Base-by-base conservation (phyloP, 139 green algal species). In the Coelastrella sp. region DNA sequence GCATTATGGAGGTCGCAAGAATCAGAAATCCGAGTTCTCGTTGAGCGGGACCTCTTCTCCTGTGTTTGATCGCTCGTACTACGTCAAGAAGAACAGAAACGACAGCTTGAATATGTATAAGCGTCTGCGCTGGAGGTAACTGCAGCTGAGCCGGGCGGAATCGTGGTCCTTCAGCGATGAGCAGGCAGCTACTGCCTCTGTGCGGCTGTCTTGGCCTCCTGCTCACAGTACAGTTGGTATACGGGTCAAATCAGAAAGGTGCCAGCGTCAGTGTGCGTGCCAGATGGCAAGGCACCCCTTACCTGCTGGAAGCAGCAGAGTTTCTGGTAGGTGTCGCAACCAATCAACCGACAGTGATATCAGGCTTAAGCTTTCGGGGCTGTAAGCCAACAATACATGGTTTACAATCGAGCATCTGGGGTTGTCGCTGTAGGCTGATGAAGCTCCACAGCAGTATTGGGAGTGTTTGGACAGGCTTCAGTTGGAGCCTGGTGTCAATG, bases 291-390 rank as follows among this genome's bases (percentile, higher is more conserved):
- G 89, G 83, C 32, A 94, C 93, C 1, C 79, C 94, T 0, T 85
- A 91, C 2, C 15, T 96, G 17, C 89, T 94, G 38, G 94, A 97
- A 59, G 93, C 92, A 5, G 89, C 88, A 27, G 93, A 97, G 50
- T 96, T 96, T 53, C 62, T 96, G 89, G 93, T 96, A 75, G 40
- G 88, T 45, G 53, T 64, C 53, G 30, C 30, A 27, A 64, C 53
- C 21, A 64, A 64, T 21, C 30, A 21, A 23, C 45, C 45, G 45
- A 13, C 45, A 57, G 15, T 9, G 15, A n/a, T n/a, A 67, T 67
- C 59, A 35, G 21, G 2, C 19, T 21, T 67, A 35, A 34, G 59
- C 25, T 32, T 57, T 57, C 15, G 45, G n/a, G n/a, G n/a, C n/a
- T n/a, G n/a, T n/a, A n/a, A n/a, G n/a, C n/a, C n/a, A 57, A 23